Evolutionary conservation across 83 land plant genomes (phyloP).

Genomic region (Diphasiastrum complanatum): DNA sequence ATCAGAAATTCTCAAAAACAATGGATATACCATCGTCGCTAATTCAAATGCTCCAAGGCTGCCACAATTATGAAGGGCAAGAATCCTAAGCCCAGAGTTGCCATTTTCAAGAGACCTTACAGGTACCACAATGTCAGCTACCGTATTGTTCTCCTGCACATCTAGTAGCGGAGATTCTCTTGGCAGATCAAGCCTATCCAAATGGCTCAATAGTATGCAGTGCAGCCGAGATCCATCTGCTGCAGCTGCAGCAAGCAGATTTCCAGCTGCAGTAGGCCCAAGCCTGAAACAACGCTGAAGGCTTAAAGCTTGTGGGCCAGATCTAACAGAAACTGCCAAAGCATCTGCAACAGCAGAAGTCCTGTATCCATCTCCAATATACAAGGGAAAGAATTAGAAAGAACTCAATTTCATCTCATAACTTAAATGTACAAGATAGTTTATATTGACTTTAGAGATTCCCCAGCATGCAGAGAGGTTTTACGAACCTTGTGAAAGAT

Average conservation of each 20-base stretch:
- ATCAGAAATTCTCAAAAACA: background rate
- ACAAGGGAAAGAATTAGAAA: too few relatives aligned
- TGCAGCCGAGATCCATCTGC: slow-evolving; percentile 36
- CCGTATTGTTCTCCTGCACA: background rate
- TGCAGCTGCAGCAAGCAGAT: slow-evolving; percentile 38
- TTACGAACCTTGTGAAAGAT: too few relatives aligned
- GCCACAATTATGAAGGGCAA: slow-evolving; percentile 41
- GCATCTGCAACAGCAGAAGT: slow-evolving; percentile 37
- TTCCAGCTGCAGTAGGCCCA: slow-evolving; percentile 36
- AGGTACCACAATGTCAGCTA: background rate
- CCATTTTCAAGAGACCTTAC: slow-evolving; percentile 11
- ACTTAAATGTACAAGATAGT: too few relatives aligned
- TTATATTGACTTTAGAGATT: too few relatives aligned
- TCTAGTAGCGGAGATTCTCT: slow-evolving; percentile 16
- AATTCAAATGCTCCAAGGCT: slow-evolving; percentile 30
- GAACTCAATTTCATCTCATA: too few relatives aligned
- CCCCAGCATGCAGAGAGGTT: too few relatives aligned
- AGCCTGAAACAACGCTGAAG: slow-evolving; percentile 38
- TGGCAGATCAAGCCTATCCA: slow-evolving; percentile 37
- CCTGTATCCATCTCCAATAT: slow-evolving; percentile 5
- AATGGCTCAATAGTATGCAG: slow-evolving; percentile 36
- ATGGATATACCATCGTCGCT: slow-evolving; percentile 24
- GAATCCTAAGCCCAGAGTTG: slow-evolving; percentile 22
- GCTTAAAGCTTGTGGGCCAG: slow-evolving; percentile 32
- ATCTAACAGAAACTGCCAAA: slow-evolving; percentile 37